phyloP scores from a whole-genome alignment of 1,139 yeast genomes.

The Zygosaccharomyces sapae region DNA sequence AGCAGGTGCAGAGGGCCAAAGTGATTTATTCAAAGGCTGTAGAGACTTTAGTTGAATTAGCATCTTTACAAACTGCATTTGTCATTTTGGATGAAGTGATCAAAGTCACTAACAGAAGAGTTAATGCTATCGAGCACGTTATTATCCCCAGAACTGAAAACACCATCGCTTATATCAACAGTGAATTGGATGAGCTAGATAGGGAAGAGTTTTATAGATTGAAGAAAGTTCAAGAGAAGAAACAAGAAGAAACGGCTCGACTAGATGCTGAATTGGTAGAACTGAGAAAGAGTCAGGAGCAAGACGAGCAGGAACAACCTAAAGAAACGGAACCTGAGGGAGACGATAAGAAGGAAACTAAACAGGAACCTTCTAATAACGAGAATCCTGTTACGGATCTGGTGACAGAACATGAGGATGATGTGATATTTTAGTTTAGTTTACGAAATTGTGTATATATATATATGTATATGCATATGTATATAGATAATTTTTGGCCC shows the following conservation, averaged over 20 bases:
- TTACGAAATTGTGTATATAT: background rate
- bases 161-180: slow-evolving; percentile 87
- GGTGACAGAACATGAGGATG: slow-evolving; percentile 46
- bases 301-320: slow-evolving; percentile 15
- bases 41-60: slow-evolving; percentile 91
- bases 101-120: slow-evolving; percentile 96
- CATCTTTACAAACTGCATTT: slow-evolving; percentile 92
- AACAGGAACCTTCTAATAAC: slow-evolving; percentile 13
- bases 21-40: slow-evolving; percentile 91
- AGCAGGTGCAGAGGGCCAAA: slow-evolving; percentile 93
- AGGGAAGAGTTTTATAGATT: slow-evolving; percentile 96
- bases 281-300: slow-evolving; percentile 21
- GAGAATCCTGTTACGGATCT: slow-evolving; percentile 29
- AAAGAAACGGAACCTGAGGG: slow-evolving; percentile 16
- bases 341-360: slow-evolving; percentile 16
- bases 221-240: slow-evolving; percentile 93
- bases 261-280: slow-evolving; percentile 36
- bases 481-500: background rate
- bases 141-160: slow-evolving; percentile 97
- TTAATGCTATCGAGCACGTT: slow-evolving; percentile 97
- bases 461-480: slow-evolving; percentile 1
- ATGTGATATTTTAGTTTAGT: slow-evolving; percentile 42
- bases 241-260: slow-evolving; percentile 52
- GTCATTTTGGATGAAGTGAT: slow-evolving; percentile 95
- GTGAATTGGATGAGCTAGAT: slow-evolving; percentile 94